phyloP scores from a whole-genome alignment of 495 filamentous ascomycete genomes.

The Glutinoglossum americanum region DNA sequence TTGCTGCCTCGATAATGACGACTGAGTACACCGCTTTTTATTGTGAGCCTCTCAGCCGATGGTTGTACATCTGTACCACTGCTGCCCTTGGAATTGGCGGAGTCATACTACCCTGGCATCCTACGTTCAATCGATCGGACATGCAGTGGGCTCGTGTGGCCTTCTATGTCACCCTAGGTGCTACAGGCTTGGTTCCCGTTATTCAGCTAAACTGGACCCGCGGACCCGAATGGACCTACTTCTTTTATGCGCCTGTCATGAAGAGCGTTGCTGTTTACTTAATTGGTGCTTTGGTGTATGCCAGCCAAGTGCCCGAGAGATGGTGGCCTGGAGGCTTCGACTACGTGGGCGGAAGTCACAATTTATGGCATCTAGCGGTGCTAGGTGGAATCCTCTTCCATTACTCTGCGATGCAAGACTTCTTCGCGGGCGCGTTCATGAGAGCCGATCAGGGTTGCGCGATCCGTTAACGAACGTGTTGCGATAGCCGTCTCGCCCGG shows the following conservation, averaged over 20 bases:
- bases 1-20: slow-evolving; percentile 93
- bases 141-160: slow-evolving; percentile 81
- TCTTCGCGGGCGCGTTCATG: slow-evolving; percentile 70
- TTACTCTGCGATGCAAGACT: slow-evolving; percentile 86
- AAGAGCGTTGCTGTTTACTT: slow-evolving; percentile 79
- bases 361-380: slow-evolving; percentile 94
- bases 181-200: slow-evolving; percentile 82
- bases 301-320: slow-evolving; percentile 80
- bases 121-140: slow-evolving; percentile 77
- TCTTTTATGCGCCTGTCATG: slow-evolving; percentile 75
- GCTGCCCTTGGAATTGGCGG: slow-evolving; percentile 66
- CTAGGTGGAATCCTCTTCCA: slow-evolving; percentile 93
- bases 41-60: slow-evolving; percentile 75
- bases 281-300: slow-evolving; percentile 66
- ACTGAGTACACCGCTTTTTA: slow-evolving; percentile 98
- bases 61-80: slow-evolving; percentile 68
- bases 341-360: slow-evolving; percentile 85
- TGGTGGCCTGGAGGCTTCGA: slow-evolving; percentile 88
- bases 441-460: slow-evolving; percentile 39
- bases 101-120: slow-evolving; percentile 89
- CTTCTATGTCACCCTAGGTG: slow-evolving; percentile 73
- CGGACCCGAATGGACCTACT: slow-evolving; percentile 48
- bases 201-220: slow-evolving; percentile 60
- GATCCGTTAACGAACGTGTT: slow-evolving; percentile 5
- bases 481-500: not conserved